Conservation (phyloP, 176 grass and related monocot genomes). For the Oryza officinalis region DNA sequence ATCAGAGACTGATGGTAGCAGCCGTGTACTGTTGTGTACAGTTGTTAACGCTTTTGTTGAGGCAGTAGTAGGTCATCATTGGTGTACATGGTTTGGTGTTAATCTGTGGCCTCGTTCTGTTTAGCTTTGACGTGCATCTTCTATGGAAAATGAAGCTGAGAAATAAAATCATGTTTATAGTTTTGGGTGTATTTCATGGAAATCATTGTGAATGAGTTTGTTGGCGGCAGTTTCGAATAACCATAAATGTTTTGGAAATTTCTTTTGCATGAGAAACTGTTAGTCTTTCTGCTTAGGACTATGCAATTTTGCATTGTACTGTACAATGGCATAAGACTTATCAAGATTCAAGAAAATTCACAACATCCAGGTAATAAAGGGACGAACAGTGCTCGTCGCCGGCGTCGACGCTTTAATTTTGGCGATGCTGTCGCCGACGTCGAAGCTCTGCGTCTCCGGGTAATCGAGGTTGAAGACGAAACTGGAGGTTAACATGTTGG, state of each 20-base stretch:
- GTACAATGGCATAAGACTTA: background rate
- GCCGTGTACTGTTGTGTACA: slow-evolving; percentile 37
- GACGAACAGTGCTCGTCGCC: background rate
- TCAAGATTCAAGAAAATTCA: background rate
- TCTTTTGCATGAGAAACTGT: no score
- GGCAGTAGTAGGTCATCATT: slow-evolving; percentile 32
- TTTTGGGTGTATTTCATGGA: background rate
- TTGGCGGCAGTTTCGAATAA: background rate
- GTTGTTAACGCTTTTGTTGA: slow-evolving; percentile 30
- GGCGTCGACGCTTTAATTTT: no score
- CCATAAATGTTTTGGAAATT: background rate
- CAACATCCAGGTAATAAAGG: background rate
- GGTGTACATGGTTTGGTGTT: slow-evolving; percentile 44
- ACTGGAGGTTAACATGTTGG: background rate
- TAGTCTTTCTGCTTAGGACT: background rate
- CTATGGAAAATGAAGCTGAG: background rate
- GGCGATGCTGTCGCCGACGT: no score
- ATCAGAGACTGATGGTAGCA: slow-evolving; percentile 34
- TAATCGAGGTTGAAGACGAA: slow-evolving; percentile 15
- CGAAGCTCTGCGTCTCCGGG: background rate
- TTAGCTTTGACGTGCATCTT: slow-evolving; percentile 5
- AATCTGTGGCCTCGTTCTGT: slow-evolving; percentile 1
- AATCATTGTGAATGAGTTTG: background rate
- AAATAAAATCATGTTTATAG: background rate
- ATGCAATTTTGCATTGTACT: no score